Evolutionary conservation across 2,329 filamentous ascomycete genomes (phyloP), one percentile per base, ranked within the genome.

Genomic region (Colletotrichum spinosum): DNA sequence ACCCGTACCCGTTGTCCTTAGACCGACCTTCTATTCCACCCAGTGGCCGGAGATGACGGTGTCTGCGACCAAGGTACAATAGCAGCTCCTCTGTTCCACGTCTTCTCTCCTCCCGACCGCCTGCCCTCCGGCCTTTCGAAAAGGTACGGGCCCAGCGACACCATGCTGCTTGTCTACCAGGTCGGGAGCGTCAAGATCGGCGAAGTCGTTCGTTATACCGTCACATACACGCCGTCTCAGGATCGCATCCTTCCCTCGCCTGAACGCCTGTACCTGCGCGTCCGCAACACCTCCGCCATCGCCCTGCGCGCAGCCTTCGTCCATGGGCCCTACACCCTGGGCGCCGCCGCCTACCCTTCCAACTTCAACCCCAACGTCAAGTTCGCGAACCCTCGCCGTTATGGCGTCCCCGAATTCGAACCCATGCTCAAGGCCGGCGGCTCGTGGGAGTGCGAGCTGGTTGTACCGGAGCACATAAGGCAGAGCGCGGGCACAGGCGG

Each of bases 401-500:
- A 94, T 80, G 93, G 92, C 51, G 86, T 91, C 1, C 96, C 96
- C 13, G 92, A 97, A 72, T 99, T 96, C 73, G 96, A 99, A 79
- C 95, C 96, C 51, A 95, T 97, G 82, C 86, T 99, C 74, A 98
- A 98, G 82, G 94, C 96, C 8, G 96, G 94, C 37, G 94, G 93
- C 7, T 89, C 86, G 50, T 99, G 94, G 92, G 88, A 89, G 71
- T 92, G 93, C 63, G 88, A 90, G 73, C 85, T 99, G 69, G 84
- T 88, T 6, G 90, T 99, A 0, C 95, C 95, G 0, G 90, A 95
- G 59, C 83, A 90, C 68, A 90, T 96, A 65, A 86, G 92, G 52
- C 87, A 90, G 74, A 86, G 81, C 15, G 90, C 90, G 57, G 83
- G 82, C 55, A 78, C 77, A 41, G 80, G 83, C 44, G 71, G 77